Evolutionary conservation across 495 filamentous ascomycete genomes (phyloP), one percentile per base, ranked within the genome.

Genomic region (Neurospora terricola): DNA sequence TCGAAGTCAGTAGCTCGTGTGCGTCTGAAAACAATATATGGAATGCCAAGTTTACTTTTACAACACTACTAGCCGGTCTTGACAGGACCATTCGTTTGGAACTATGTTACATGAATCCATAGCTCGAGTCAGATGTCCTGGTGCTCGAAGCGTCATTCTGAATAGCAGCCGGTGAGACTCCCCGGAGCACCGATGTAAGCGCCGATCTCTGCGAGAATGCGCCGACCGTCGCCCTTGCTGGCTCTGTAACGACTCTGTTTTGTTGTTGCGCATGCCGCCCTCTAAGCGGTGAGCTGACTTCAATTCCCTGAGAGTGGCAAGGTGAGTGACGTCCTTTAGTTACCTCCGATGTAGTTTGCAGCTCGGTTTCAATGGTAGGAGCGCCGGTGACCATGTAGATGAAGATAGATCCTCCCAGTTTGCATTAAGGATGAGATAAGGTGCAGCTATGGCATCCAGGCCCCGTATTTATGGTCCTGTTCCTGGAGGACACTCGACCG

Each of bases 81-180:
- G 39, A 42, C 2, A 18, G 12, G 5, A 16, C 14, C 39, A 18
- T 42, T 42, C 2, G 39, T 16, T 42, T 16, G 39, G 39, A 42
- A 16, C 4, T 14, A 18, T 42, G 39, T 42, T 42, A 42, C 14
- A 16, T 42, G 39, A 4, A 42, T 18, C 5, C 39, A 42, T 42
- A 91, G 75, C 92, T 93, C 76, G 92, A 90, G 43, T 91, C 89
- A 21, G 84, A 84, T 8, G 91, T 93, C 54, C 91, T 91, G n/a
- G 92, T 93, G 0, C 93, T 95, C 8, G 94, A 97, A 4, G 93
- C 94, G 76, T 94, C 91, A 76, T 97, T 97, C 38, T 88, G 81
- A 74, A 95, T 89, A 69, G 93, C 91, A 5, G 86, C 89, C 8
- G 91, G 89, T 71, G 94, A 90, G 42, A 93, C 91, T 16, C 92